Base-by-base conservation (phyloP, 176 grass and related monocot genomes). In the Cocos nucifera region DNA sequence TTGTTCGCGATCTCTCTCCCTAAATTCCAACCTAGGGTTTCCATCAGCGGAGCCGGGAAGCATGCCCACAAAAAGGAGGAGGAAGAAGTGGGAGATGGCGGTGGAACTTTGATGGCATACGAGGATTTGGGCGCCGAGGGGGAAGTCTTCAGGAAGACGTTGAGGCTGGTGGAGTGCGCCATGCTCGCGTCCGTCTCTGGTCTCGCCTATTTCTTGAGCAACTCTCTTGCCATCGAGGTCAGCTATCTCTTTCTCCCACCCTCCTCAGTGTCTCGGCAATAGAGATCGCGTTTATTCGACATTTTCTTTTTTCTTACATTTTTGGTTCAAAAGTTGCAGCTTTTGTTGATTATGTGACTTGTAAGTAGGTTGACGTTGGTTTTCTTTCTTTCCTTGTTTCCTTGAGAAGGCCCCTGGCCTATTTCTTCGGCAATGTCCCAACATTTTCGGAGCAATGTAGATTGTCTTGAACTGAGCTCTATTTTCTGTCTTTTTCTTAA, bases 161-260 rank as follows among this genome's bases (percentile, higher is more conserved):
- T 85, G 66, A 55, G 67, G 53, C 80, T 96, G 53, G 91, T 96
- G 9, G 91, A 96, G 86, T 96, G 91, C 78, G 77, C 86, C 3
- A 96, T 96, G 91, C 90, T 96, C 63, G 91, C 91, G 0, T 79
- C 86, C 22, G 78, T 96, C 17, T 66, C 78, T 12, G 86, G 86
- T 4, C 86, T 96, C 22, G 83, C 86, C 0, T 96, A 96, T 68
- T 90, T 90, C 80, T 77, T 90, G 68, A 96, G 83, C 83, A 96
- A 90, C 52, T 90, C 86, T 62, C 86, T 96, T 16, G 81, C 78
- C 62, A 82, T 96, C 27, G 86, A 96, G 72, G 91, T 90, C 35
- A 61, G 17, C 24, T 59, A 19, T 50, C 62, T 8, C 50, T 25
- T 26, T 1, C 6, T 8, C 12, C n/a, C 26, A 23, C 23, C 4